Percentiles rank a stretch among this genome's conserved stretches.
These are phyloP conservation scores for Bruguiera gymnorhiza DNA, from an alignment of 345 rosid species.

Conservation along the genomic window DNA sequence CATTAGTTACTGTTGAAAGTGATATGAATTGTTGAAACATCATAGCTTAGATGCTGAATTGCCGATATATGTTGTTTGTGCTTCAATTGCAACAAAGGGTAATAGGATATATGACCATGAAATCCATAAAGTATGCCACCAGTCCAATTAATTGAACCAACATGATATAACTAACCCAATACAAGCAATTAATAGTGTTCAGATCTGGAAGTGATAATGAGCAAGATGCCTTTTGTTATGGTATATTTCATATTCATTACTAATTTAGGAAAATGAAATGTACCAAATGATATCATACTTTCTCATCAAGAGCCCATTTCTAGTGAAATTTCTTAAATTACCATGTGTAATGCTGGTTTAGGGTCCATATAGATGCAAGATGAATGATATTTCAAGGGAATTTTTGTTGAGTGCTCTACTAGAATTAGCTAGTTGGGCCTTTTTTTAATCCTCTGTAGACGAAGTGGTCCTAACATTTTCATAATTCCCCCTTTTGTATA, in stretches of 20 bases:
- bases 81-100: not conserved
- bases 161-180: not conserved
- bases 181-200: not conserved
- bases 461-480: no score
- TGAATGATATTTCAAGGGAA: not conserved
- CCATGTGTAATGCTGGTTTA: not conserved
- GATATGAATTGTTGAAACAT: no score
- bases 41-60: no score
- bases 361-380: not conserved
- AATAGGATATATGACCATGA: no score
- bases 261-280: not conserved
- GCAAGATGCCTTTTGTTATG: not conserved
- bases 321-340: not conserved
- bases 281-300: not conserved
- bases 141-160: not conserved
- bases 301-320: slow-evolving; percentile 2
- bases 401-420: not conserved
- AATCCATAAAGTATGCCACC: not conserved
- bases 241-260: not conserved
- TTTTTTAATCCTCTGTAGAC: no score
- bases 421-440: no score
- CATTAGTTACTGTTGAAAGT: no score
- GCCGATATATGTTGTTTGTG: not conserved
- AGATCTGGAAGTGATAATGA: slow-evolving; percentile 3
- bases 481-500: no score